Evolutionary conservation across 2,329 filamentous ascomycete species (phyloP).

Genomic region (Apiospora sp.): DNA sequence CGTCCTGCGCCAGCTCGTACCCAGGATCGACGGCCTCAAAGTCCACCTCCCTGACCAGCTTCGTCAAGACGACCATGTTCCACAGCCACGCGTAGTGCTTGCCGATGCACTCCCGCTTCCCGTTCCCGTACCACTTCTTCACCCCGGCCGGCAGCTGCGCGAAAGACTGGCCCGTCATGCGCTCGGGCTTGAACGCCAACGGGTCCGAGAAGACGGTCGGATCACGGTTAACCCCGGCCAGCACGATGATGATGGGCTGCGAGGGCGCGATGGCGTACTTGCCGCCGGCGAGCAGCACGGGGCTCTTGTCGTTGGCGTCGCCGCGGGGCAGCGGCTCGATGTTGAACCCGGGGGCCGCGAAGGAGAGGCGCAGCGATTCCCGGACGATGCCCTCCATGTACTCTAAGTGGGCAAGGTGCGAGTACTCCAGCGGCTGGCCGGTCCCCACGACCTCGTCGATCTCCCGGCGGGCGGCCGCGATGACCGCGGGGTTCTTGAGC

Average conservation of each 20-base stretch:
- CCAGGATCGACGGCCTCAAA: constrained; percentile 51
- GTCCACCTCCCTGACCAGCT: constrained; percentile 54
- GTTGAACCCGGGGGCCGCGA: constrained; percentile 63
- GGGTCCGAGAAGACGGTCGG: constrained; percentile 57
- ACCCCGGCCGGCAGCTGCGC: constrained; percentile 52
- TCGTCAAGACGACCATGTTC: constrained; percentile 50
- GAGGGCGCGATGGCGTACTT: constrained; percentile 58
- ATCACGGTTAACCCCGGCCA: constrained; percentile 60
- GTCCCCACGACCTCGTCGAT: constrained; percentile 60
- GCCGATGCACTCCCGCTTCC: constrained; percentile 60
- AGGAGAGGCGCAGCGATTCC: constrained; percentile 62
- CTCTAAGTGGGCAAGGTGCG: constrained; percentile 58
- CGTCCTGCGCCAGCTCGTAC: constrained; percentile 54
- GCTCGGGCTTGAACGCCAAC: constrained; percentile 54
- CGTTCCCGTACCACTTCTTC: constrained; percentile 61
- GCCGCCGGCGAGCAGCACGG: constrained; percentile 56
- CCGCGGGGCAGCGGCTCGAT: constrained; percentile 55
- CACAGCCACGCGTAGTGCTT: constrained; percentile 59
- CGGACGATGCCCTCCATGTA: constrained; percentile 63
- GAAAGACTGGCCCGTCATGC: constrained; percentile 57
- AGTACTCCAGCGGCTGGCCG: constrained; percentile 49
- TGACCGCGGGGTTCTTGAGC: constrained; percentile 56
- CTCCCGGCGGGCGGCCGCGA: constrained; percentile 60
- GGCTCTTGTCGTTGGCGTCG: constrained; percentile 47
- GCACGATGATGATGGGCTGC: constrained; percentile 57